Conservation (phyloP, 768 basidiomycete genomes). For the Trichaptum fuscoviolaceum region DNA sequence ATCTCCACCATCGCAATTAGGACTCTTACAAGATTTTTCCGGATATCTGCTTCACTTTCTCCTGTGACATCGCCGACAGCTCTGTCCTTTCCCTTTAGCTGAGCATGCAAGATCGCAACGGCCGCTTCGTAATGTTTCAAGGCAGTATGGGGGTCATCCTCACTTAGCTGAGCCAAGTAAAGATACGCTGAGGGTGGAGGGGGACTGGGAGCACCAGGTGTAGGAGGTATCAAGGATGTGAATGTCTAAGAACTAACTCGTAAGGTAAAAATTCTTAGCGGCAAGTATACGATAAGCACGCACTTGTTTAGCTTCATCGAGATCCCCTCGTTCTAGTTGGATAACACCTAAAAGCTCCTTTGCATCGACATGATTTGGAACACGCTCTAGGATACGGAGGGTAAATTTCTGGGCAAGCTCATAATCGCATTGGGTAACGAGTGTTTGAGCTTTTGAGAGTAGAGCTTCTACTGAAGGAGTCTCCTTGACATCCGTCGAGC, state of each 20-base stretch:
- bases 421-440: constrained; percentile 82
- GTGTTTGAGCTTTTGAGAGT: constrained; percentile 71
- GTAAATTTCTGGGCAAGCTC: constrained; percentile 73
- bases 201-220: constrained; percentile 49
- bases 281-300: constrained; percentile 18
- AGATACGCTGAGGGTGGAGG: constrained; percentile 77
- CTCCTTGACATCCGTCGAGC: constrained; percentile 20
- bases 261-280: background rate
- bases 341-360: constrained; percentile 78
- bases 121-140: constrained; percentile 78
- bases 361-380: constrained; percentile 59
- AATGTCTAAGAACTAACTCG: constrained; percentile 46
- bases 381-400: constrained; percentile 58
- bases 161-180: constrained; percentile 82
- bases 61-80: constrained; percentile 33
- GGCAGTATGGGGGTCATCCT: constrained; percentile 69
- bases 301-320: constrained; percentile 68
- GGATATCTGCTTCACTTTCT: constrained; percentile 55
- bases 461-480: constrained; percentile 48
- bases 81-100: constrained; percentile 72
- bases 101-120: constrained; percentile 58
- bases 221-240: constrained; percentile 51
- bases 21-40: constrained; percentile 67
- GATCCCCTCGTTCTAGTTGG: constrained; percentile 73
- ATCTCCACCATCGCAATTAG: constrained; percentile 89